Base-by-base conservation (phyloP, 768 basidiomycete species). In the Xerocomellus intermedius region DNA sequence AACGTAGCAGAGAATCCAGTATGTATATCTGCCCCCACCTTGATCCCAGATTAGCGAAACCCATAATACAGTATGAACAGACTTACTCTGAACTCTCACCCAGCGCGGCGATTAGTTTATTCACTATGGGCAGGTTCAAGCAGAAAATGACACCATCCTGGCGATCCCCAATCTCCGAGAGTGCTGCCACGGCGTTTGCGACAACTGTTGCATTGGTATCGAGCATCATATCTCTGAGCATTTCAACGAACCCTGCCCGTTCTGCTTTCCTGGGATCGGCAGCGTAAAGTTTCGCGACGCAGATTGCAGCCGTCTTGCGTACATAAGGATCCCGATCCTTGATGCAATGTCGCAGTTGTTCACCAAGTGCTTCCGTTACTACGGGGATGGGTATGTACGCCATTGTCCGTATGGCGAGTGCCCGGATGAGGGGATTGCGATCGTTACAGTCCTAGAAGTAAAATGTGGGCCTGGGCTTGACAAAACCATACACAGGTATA, bases 1-100 rank as follows among this genome's bases (percentile, higher is more conserved):
- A 98, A 37, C 94, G 91, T 52, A 99, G 73, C 30, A 99, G 72
- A 2, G 92, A 91, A 69, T 99, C 97, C 39, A 99, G 79, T 60
- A 99, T 98, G 68, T 98, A 99, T 49, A 98, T 94, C 71, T 98
- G 95, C 1, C 96, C 96, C 97, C 97, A 99, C 72, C 96, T 99
- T 68, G 13, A 60, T 42, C 47, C 54, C 17, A 21, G 17, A 55
- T 61, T 57, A 55, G 63, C 30, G 54, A 54, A 54, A 48, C 37
- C 16, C 13, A 36, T 42, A 50, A 50, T 24, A 49, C 24, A 38
- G 8, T 19, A 33, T 30, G 53, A 19, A 42, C 35, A 14, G 33
- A 85, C 94, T 62, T 68, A 98, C 97, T 98, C 97, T 54, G 96
- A 98, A 65, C 95, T 97, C 76, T 98, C 97, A 22, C 86, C 86